Conservation (phyloP, 2,329 filamentous ascomycete species). For the Pyrenochaeta sp. region DNA sequence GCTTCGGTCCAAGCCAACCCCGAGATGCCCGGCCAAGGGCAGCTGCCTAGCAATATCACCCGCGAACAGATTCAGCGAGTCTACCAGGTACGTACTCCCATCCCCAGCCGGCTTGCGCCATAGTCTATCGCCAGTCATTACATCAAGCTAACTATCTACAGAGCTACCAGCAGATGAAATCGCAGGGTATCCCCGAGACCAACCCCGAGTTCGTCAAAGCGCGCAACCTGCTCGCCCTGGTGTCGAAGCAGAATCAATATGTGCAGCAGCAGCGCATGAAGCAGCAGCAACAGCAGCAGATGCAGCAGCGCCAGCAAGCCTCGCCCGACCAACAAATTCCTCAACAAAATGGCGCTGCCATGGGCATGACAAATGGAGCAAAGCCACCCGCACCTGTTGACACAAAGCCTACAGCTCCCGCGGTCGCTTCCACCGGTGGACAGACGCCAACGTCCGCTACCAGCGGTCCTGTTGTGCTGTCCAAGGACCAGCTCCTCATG, state of each 20-base stretch:
- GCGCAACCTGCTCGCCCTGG: slow-evolving; percentile 74
- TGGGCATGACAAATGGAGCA: slow-evolving; percentile 56
- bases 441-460: slow-evolving; percentile 44
- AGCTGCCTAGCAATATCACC: slow-evolving; percentile 72
- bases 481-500: slow-evolving; percentile 76
- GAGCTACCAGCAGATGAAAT: slow-evolving; percentile 91
- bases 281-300: slow-evolving; percentile 58
- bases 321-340: slow-evolving; percentile 55
- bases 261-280: slow-evolving; percentile 49
- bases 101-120: slow-evolving; percentile 5
- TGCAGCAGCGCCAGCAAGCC: slow-evolving; percentile 63
- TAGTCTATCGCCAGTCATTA: slow-evolving; percentile 10
- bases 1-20: slow-evolving; percentile 79
- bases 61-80: slow-evolving; percentile 81
- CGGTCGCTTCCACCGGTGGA: slow-evolving; percentile 30
- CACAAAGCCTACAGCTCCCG: slow-evolving; percentile 25
- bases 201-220: slow-evolving; percentile 90
- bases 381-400: slow-evolving; percentile 39
- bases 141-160: slow-evolving; percentile 56
- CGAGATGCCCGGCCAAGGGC: slow-evolving; percentile 69
- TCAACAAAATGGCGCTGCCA: slow-evolving; percentile 58
- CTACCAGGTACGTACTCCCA: slow-evolving; percentile 63
- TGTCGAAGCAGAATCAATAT: slow-evolving; percentile 69
- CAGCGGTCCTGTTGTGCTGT: slow-evolving; percentile 29
- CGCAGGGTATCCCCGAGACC: slow-evolving; percentile 77